Evolutionary conservation across 768 basidiomycete genomes (phyloP).

Genomic region (Rhodotorula graminis): DNA sequence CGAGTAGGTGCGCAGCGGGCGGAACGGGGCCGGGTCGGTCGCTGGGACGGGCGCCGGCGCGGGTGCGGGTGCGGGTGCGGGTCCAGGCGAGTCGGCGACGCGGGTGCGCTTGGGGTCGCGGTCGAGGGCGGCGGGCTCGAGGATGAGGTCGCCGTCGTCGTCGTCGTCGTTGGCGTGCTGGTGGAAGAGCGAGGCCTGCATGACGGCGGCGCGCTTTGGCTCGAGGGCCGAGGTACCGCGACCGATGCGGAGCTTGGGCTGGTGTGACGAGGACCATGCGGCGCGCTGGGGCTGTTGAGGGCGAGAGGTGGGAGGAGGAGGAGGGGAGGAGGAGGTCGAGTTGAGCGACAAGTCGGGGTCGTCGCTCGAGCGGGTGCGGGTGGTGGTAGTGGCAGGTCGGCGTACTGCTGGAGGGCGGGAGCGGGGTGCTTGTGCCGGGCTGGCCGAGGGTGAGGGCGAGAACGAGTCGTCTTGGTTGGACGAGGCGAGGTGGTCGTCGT

Average conservation of each 20-base stretch:
- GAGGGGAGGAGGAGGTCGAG: background rate
- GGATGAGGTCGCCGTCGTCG: background rate
- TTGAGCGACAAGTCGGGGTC: background rate
- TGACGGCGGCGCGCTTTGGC: constrained; percentile 81
- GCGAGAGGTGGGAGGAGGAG: too few relatives aligned
- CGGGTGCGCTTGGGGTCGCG: constrained; percentile 6
- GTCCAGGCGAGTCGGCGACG: background rate
- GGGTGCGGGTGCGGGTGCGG: constrained; percentile 4
- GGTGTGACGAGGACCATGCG: background rate
- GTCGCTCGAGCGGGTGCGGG: background rate
- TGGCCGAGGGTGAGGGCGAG: background rate
- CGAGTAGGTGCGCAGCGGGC: constrained; percentile 28
- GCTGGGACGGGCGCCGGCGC: constrained; percentile 17
- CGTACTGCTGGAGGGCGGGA: too few relatives aligned
- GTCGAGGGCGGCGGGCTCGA: background rate
- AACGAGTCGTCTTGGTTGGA: background rate
- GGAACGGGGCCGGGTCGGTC: constrained; percentile 34
- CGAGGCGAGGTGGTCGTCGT: background rate
- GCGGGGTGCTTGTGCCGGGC: background rate
- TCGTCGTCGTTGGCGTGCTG: constrained; percentile 5
- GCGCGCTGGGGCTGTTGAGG: background rate
- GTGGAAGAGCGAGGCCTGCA: constrained; percentile 78
- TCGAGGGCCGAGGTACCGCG: constrained; percentile 57
- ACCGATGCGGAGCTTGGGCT: constrained; percentile 47
- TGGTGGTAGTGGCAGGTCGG: background rate